Evolutionary conservation across 2,329 filamentous ascomycete genomes (phyloP), one percentile per base, ranked within the genome.

Genomic region (Curvularia hawaiiensis): DNA sequence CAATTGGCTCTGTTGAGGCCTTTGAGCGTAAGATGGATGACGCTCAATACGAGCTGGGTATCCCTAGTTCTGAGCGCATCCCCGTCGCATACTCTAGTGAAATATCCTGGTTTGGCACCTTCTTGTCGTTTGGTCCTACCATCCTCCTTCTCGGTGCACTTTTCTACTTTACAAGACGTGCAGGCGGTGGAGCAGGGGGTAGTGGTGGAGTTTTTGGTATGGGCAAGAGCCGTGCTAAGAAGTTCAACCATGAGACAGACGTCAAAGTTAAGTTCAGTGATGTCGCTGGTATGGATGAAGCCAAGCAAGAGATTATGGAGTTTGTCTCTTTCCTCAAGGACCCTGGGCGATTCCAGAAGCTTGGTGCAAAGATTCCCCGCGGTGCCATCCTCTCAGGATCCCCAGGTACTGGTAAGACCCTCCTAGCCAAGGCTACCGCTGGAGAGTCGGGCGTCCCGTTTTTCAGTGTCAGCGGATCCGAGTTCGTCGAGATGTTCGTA

Each of bases 401-500:
- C 52, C 95, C 95, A 3, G 95, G 95, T 83, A 99, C 95, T 47
- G 95, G 95, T 88, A 99, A 99, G 82, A 99, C 95, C 2, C 81
- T 99, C 60, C 86, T 99, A 45, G 95, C 95, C 62, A 99, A 99
- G 81, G 95, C 95, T 14, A 99, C 95, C 10, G 95, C 95, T 50
- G 95, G 95, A 75, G 95, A 99, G 80, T 97, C 95, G 26, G 90
- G 90, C 43, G 95, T 99, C 31, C 95, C 95, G 0, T 99, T 99
- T 84, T 99, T 93, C 84, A 97, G 91, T 71, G 95, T 99, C 69
- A 97, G 92, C 77, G 95, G 95, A 74, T 99, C 95, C 48, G 95
- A 99, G 76, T 99, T 99, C 74, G 94, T 99, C 31, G 95, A 99
- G 80, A 99, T 99, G 94, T 99, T 99, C 75, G 95, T 99, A 50